These are phyloP conservation scores for Acorus gramineus DNA, from an alignment of 106 monocot genomes.

Conservation along the genomic window DNA sequence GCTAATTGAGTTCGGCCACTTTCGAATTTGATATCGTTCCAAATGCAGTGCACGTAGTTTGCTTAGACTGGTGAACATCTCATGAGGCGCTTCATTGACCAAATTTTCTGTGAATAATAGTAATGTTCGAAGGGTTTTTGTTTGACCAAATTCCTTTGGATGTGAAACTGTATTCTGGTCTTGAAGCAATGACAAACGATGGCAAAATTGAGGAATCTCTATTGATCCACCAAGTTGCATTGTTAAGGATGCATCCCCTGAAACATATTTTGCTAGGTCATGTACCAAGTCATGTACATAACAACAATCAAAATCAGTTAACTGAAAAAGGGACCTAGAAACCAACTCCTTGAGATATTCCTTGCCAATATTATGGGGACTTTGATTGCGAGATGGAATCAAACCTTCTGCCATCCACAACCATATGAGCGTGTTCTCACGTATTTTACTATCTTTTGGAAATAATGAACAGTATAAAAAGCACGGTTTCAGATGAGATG, in stretches of 20 bases:
- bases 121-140: too few relatives aligned
- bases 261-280: slow-evolving; percentile 17
- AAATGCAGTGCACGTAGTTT: slow-evolving; percentile 25
- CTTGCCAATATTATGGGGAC: slow-evolving; percentile 5
- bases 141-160: too few relatives aligned
- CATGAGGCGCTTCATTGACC: slow-evolving; percentile 5
- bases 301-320: neutral
- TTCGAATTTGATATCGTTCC: slow-evolving; percentile 8
- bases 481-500: neutral
- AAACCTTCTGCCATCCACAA: slow-evolving; percentile 30
- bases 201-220: neutral
- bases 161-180: neutral
- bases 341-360: slow-evolving; percentile 6
- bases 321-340: slow-evolving; percentile 21
- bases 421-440: slow-evolving; percentile 12
- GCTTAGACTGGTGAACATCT: neutral
- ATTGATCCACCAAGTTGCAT: neutral
- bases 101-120: neutral
- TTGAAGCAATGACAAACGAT: slow-evolving; percentile 1
- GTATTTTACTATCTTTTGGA: slow-evolving; percentile 22
- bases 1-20: slow-evolving; percentile 12
- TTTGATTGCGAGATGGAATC: neutral
- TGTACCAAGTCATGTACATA: slow-evolving; percentile 18
- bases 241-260: slow-evolving; percentile 5
- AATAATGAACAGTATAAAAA: slow-evolving; percentile 31